These are phyloP conservation scores for Ramalina intermedia DNA, from an alignment of 495 filamentous ascomycete species.

Conservation along the genomic window DNA sequence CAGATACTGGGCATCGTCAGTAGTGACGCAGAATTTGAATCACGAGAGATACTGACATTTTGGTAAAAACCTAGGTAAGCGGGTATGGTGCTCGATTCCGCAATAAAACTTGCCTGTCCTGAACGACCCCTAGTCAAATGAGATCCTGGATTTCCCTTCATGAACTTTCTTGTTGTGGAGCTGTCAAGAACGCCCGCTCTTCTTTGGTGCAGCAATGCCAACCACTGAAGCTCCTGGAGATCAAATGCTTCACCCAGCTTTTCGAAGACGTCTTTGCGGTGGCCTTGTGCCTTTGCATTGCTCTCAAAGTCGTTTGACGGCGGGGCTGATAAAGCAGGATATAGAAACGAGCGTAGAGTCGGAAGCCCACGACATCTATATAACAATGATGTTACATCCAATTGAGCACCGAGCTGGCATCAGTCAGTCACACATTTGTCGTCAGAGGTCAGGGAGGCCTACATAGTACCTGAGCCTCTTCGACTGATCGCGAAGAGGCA, in stretches of 20 bases:
- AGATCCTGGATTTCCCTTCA: conserved; percentile 18
- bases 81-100: conserved; percentile 10
- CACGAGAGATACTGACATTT: conserved; percentile 20
- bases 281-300: background rate
- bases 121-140: background rate
- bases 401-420: conserved; percentile 38
- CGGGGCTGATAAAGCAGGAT: conserved; percentile 13
- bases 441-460: background rate
- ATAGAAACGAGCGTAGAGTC: conserved; percentile 21
- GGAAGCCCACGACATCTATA: conserved; percentile 40
- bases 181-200: background rate
- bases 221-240: conserved; percentile 35
- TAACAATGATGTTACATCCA: conserved; percentile 41
- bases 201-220: conserved; percentile 19
- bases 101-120: conserved; percentile 9
- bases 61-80: conserved; percentile 29
- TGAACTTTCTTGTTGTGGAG: background rate
- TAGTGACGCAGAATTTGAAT: background rate
- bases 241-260: conserved; percentile 44
- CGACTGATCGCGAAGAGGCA: conserved; percentile 45
- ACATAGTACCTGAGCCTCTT: conserved; percentile 43
- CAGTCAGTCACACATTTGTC: background rate
- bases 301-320: conserved; percentile 19
- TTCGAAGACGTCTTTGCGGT: conserved; percentile 29
- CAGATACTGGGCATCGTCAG: conserved; percentile 34